These are phyloP conservation scores for Neopestalotiopsis rosae DNA, from an alignment of 2,329 filamentous ascomycete species.

Conservation along the genomic window DNA sequence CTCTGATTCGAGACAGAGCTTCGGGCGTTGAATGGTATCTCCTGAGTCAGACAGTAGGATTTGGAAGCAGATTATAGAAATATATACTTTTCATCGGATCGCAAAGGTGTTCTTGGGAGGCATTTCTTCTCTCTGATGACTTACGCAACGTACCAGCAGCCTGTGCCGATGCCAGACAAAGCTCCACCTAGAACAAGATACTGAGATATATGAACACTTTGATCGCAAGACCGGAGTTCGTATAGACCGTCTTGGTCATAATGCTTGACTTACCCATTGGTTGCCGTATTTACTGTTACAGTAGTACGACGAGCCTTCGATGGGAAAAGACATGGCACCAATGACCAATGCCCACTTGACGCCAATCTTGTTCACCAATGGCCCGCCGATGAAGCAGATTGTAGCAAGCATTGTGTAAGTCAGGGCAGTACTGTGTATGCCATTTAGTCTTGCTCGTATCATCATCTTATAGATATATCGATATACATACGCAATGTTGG, in stretches of 20 bases:
- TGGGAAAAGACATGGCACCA: conserved; percentile 47
- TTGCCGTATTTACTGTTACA: conserved; percentile 54
- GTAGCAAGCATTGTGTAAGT: conserved; percentile 36
- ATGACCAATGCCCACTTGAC: conserved; percentile 52
- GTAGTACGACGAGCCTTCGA: conserved; percentile 52
- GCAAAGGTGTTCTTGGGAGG: no score
- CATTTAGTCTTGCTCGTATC: conserved; percentile 11
- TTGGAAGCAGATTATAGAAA: no score
- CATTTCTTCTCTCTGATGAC: no score
- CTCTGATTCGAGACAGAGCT: no score
- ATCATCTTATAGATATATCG: not conserved
- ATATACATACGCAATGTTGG: conserved; percentile 42
- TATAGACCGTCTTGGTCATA: not conserved
- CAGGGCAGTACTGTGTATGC: conserved; percentile 23
- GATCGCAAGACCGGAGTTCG: not conserved
- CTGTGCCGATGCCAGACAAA: conserved; percentile 41
- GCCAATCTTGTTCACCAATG: conserved; percentile 51
- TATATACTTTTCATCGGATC: no score
- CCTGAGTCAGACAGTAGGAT: no score
- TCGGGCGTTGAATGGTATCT: no score
- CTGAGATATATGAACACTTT: conserved; percentile 12
- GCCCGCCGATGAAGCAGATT: conserved; percentile 48
- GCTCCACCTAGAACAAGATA: not conserved
- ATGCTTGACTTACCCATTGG: conserved; percentile 45
- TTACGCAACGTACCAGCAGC: conserved; percentile 52